A percentile compares a stretch with the other conserved stretches of the same genome.
These are phyloP conservation scores for Amphichorda felina DNA, from an alignment of 2,329 filamentous ascomycete genomes.

Conservation along the genomic window DNA sequence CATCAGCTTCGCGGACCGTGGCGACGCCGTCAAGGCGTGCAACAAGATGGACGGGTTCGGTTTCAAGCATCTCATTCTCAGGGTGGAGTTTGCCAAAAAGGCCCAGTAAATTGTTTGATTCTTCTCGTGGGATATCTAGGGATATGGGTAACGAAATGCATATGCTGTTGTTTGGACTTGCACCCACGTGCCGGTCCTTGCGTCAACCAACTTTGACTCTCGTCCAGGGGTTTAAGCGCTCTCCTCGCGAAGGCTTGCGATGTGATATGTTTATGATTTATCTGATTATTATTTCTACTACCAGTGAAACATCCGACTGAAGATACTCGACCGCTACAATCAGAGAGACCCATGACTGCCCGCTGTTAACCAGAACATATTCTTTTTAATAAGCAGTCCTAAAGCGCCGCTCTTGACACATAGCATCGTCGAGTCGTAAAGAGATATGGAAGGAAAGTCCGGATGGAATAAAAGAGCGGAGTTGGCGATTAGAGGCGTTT, in stretches of 20 bases:
- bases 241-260: neutral
- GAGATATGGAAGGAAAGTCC: neutral
- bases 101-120: conserved; percentile 25
- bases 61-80: conserved; percentile 77
- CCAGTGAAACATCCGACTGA: neutral
- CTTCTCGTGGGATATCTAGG: conserved; percentile 1
- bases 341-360: neutral
- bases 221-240: too few relatives aligned
- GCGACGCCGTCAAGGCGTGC: conserved; percentile 84
- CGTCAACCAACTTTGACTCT: too few relatives aligned
- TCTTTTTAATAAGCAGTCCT: neutral
- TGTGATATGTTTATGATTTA: neutral
- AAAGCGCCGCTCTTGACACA: neutral
- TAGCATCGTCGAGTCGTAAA: conserved; percentile 3
- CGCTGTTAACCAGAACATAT: neutral
- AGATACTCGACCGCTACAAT: neutral
- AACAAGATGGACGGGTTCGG: conserved; percentile 96
- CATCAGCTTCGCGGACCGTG: conserved; percentile 87
- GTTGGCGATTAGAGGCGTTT: neutral
- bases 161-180: neutral
- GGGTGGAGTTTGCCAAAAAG: conserved; percentile 82
- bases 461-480: neutral
- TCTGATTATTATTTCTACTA: too few relatives aligned
- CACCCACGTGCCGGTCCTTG: neutral
- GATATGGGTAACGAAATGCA: conserved; percentile 3